These are phyloP conservation scores for Talaromyces trachyspermus DNA, from an alignment of 495 filamentous ascomycete species.

Conservation along the genomic window DNA sequence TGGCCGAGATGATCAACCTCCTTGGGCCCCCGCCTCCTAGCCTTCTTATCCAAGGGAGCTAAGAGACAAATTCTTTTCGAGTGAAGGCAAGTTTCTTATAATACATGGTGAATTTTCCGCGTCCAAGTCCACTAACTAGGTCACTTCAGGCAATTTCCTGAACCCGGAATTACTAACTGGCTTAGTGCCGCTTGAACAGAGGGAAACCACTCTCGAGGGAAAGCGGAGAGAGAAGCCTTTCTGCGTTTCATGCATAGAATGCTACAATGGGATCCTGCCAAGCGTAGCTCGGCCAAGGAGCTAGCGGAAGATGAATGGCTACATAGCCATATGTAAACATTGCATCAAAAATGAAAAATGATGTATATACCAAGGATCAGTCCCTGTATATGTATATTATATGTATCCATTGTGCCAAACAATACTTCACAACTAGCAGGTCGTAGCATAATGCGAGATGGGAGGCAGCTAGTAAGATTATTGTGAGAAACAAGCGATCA, in stretches of 20 bases:
- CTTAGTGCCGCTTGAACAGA: slow-evolving; percentile 15
- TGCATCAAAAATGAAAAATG: too few species aligned
- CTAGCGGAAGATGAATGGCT: slow-evolving; percentile 35
- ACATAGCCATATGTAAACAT: too few species aligned
- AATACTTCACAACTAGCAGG: too few species aligned
- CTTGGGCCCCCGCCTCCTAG: slow-evolving; percentile 21
- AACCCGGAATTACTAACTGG: not conserved
- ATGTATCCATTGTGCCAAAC: too few species aligned
- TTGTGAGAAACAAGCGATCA: too few species aligned
- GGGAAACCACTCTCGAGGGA: slow-evolving; percentile 18
- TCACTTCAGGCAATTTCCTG: not conserved
- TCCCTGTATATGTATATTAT: too few species aligned
- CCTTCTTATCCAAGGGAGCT: slow-evolving; percentile 16
- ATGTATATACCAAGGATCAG: too few species aligned
- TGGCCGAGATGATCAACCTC: slow-evolving; percentile 20
- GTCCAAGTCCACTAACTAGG: slow-evolving; percentile 1
- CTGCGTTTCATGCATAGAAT: slow-evolving; percentile 35
- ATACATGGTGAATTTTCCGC: not conserved
- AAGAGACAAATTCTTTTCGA: slow-evolving; percentile 17
- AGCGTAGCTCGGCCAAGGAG: slow-evolving; percentile 37
- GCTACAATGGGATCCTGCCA: slow-evolving; percentile 43
- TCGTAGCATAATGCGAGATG: too few species aligned
- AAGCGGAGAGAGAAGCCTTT: slow-evolving; percentile 26
- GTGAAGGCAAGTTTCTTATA: slow-evolving; percentile 8
- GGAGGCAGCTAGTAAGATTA: too few species aligned